phyloP scores from a whole-genome alignment of 257 asterid genomes.

The Solanum paucissectum region DNA sequence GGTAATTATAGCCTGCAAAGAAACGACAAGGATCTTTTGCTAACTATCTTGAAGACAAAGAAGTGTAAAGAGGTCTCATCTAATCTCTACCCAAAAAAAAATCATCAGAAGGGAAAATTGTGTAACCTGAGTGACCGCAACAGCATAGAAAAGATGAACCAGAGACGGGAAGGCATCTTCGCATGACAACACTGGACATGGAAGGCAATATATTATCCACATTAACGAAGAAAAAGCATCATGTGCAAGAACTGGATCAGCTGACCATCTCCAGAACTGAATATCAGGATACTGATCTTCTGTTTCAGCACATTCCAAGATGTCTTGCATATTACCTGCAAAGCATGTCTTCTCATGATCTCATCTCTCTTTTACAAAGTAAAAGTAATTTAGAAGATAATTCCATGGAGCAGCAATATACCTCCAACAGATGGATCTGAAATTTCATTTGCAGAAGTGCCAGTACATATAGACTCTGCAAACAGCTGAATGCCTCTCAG shows the following conservation, averaged over 20 bases:
- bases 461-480: constrained; percentile 54
- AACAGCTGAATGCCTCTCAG: constrained; percentile 63
- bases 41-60: neutral
- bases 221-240: constrained; percentile 89
- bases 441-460: constrained; percentile 18
- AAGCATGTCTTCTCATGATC: constrained; percentile 1
- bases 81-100: neutral
- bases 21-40: neutral
- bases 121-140: constrained; percentile 18
- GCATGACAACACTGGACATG: constrained; percentile 68
- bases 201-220: constrained; percentile 96
- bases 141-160: constrained; percentile 64
- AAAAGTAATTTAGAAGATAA: neutral
- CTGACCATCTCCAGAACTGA: constrained; percentile 72
- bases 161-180: constrained; percentile 62
- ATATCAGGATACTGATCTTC: constrained; percentile 52
- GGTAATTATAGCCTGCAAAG: constrained; percentile 51
- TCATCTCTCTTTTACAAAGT: neutral
- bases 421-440: constrained; percentile 1
- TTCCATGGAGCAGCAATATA: neutral
- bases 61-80: neutral
- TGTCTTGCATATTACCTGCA: constrained; percentile 58
- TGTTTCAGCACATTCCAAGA: constrained; percentile 49
- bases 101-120: neutral
- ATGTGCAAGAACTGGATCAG: constrained; percentile 65